Evolutionary conservation across 2,329 filamentous ascomycete genomes (phyloP), one percentile per base, ranked within the genome.

Genomic region (Pseudogymnoascus sp.): DNA sequence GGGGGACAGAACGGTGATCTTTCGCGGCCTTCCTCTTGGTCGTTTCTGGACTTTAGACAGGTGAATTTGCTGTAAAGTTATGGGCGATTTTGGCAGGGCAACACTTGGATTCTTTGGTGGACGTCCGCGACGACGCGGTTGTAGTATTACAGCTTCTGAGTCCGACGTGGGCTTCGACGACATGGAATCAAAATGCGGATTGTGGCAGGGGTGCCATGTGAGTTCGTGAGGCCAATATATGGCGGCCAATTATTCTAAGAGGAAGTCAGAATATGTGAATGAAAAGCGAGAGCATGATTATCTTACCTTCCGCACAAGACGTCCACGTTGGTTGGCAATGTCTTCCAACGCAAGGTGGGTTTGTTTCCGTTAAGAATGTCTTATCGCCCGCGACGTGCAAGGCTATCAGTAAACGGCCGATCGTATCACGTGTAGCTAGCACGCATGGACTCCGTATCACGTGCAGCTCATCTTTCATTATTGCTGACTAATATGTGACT

Each of bases 81-180:
- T 6, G 26, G 49, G 49, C 10, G 29, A 12, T 33, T 55, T 33
- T 55, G 49, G 49, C 49, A n/a, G 49, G 49, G 49, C 49, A 55
- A 26, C 29, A 19, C 49, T 55, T 19, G 26, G 10, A 33, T 55
- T 33, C 29, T 3, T 55, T 16, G 49, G 29, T 14, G 49, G 49
- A 21, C 49, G 49, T 55, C 49, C 49, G 29, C 49, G 49, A 55
- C 49, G 49, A 12, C 49, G 49, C 49, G 49, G 49, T 55, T 55
- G 49, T 55, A 55, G n/a, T 55, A 55, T 55, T 55, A 55, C 49
- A 55, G 49, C 49, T 55, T 55, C 49, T 55, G 49, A 55, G 29
- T 55, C 49, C 49, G 49, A 55, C 49, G 49, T 55, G 49, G 49
- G 29, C 49, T 55, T 55, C 49, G 49, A 55, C 49, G 49, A 55